These are phyloP conservation scores for Colletotrichum acutatum DNA, from an alignment of 2,329 filamentous ascomycete genomes.

Conservation along the genomic window DNA sequence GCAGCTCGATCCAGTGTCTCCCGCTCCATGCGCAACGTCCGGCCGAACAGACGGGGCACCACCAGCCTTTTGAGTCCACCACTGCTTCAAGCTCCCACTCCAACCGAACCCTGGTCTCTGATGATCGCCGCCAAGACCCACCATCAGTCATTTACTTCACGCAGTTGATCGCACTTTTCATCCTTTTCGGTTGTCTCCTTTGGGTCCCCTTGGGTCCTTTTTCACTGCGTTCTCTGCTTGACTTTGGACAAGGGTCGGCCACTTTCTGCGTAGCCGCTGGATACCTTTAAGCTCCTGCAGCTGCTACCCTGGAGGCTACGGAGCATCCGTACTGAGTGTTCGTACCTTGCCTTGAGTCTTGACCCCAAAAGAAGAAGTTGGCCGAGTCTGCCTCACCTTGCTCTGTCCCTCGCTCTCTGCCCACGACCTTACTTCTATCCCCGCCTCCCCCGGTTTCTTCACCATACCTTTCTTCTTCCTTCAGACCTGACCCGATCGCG, in stretches of 20 bases:
- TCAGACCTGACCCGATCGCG: slow-evolving; percentile 14
- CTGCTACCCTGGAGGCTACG: slow-evolving; percentile 19
- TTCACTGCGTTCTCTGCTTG: slow-evolving; percentile 18
- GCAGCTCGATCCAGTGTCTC: background rate
- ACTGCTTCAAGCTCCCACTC: background rate
- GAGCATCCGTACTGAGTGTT: too few species aligned
- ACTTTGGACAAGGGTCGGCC: slow-evolving; percentile 22
- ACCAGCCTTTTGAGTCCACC: background rate
- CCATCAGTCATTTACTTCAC: slow-evolving; percentile 36
- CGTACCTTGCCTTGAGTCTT: background rate
- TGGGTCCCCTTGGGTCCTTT: slow-evolving; percentile 3
- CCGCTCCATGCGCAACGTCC: background rate
- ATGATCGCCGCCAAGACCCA: slow-evolving; percentile 37
- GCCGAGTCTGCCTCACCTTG: background rate
- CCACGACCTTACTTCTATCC: slow-evolving; percentile 18
- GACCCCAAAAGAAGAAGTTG: slow-evolving; percentile 10
- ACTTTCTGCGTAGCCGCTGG: slow-evolving; percentile 14
- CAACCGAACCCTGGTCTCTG: slow-evolving; percentile 27
- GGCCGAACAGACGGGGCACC: background rate
- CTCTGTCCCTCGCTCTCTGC: background rate
- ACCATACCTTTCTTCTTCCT: slow-evolving; percentile 12
- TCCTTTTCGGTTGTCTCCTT: slow-evolving; percentile 24
- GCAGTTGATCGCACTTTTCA: slow-evolving; percentile 32
- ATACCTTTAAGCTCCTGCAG: slow-evolving; percentile 30
- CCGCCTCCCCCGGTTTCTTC: slow-evolving; percentile 25